Percentiles rank a stretch among this genome's conserved stretches.
Evolutionary conservation across 345 rosid species (phyloP).

Genomic region (Toxicodendron radicans): DNA sequence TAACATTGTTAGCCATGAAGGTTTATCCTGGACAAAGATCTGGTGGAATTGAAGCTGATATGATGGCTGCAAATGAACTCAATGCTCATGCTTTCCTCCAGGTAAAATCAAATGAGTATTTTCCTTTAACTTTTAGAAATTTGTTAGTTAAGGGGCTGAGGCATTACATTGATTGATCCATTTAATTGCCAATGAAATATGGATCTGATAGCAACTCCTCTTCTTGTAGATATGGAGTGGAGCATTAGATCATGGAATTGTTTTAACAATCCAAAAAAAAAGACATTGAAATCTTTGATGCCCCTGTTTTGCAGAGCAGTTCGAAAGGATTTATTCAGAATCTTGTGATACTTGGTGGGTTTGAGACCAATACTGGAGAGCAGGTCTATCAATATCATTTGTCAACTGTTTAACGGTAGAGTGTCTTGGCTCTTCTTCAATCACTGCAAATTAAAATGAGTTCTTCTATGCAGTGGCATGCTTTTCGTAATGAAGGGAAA

Average conservation of each 20-base stretch:
- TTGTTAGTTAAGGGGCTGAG: slow-evolving; percentile 8
- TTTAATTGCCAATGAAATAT: not conserved
- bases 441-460: slow-evolving; percentile 15
- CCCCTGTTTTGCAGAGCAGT: slow-evolving; percentile 51
- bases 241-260: not conserved
- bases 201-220: not conserved
- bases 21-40: slow-evolving; percentile 90
- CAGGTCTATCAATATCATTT: slow-evolving; percentile 54
- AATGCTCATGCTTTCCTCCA: slow-evolving; percentile 85
- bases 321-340: slow-evolving; percentile 54
- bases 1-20: slow-evolving; percentile 38
- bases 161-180: slow-evolving; percentile 12
- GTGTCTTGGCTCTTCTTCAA: slow-evolving; percentile 4
- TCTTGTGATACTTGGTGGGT: slow-evolving; percentile 79
- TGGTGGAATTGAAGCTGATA: slow-evolving; percentile 84
- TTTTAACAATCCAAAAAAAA: not conserved
- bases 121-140: not conserved
- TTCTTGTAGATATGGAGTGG: not conserved
- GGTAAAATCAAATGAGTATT: slow-evolving; percentile 38
- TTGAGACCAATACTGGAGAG: slow-evolving; percentile 88
- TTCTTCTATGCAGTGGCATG: slow-evolving; percentile 73
- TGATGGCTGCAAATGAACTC: slow-evolving; percentile 98
- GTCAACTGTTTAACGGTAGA: not conserved
- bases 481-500: slow-evolving; percentile 78
- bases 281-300: slow-evolving; percentile 15